Evolutionary conservation across 768 basidiomycete species (phyloP).

Genomic region (Sporobolomyces phaffii): DNA sequence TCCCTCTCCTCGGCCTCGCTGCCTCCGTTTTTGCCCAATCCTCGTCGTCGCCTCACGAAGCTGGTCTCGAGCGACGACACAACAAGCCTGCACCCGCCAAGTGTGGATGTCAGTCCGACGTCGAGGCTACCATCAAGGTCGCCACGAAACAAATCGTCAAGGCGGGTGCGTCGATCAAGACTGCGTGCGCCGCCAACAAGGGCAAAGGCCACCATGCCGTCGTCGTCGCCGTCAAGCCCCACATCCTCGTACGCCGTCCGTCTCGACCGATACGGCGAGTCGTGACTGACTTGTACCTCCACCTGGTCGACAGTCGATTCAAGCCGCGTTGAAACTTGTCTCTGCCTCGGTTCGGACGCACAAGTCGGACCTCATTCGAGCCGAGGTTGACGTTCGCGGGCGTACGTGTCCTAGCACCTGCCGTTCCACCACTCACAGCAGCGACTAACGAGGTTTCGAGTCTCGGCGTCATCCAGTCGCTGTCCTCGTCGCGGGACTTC

Average conservation of each 20-base stretch:
- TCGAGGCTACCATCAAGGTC: neutral
- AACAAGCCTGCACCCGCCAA: slow-evolving; percentile 6
- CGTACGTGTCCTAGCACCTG: slow-evolving; percentile 4
- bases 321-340: neutral
- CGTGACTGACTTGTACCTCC: too few species aligned
- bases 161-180: slow-evolving; percentile 1
- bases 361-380: neutral
- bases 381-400: neutral
- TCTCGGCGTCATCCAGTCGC: slow-evolving; percentile 3
- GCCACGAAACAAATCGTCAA: neutral
- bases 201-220: neutral
- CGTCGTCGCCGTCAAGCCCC: neutral
- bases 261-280: too few species aligned
- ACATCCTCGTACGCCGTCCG: neutral
- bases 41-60: neutral
- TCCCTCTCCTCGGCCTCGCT: slow-evolving; percentile 10
- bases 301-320: too few species aligned
- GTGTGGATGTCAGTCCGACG: neutral
- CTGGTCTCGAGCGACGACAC: slow-evolving; percentile 11
- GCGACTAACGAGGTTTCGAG: too few species aligned
- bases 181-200: slow-evolving; percentile 3
- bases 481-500: neutral
- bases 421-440: neutral
- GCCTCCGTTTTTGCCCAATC: neutral
- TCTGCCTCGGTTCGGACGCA: neutral